Percentiles rank a stretch among this genome's conserved stretches.
Evolutionary conservation across 2,329 filamentous ascomycete species (phyloP).

Genomic region (Diaporthe sp.): DNA sequence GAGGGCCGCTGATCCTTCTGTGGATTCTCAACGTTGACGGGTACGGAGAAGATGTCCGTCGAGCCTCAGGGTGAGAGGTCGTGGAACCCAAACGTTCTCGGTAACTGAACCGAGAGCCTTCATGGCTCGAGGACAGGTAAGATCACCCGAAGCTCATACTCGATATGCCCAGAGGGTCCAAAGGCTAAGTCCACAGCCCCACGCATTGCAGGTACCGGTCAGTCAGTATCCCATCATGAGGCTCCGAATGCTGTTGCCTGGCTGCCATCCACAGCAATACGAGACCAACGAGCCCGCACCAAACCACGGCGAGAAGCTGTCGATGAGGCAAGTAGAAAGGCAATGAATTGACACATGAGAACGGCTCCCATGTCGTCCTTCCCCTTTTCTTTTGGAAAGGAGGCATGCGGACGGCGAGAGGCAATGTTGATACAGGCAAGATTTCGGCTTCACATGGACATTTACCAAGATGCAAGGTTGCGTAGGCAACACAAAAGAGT

Average conservation of each 20-base stretch:
- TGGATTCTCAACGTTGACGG: not conserved
- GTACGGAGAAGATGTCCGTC: not conserved
- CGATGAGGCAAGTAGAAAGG: not conserved
- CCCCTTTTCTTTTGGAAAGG: not conserved
- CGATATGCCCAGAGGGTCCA: not conserved
- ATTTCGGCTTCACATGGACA: not conserved
- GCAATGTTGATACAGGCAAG: not conserved
- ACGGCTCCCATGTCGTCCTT: too few relatives aligned
- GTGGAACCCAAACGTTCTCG: not conserved
- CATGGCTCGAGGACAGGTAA: not conserved
- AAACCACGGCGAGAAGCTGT: not conserved
- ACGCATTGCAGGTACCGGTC: constrained; percentile 3
- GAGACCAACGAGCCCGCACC: not conserved
- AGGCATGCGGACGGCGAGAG: not conserved
- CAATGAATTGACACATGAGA: not conserved
- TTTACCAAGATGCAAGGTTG: not conserved
- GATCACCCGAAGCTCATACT: not conserved
- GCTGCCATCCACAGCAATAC: constrained; percentile 4
- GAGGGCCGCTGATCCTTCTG: not conserved
- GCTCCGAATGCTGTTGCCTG: constrained; percentile 26
- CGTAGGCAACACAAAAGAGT: not conserved
- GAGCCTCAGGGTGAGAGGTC: not conserved
- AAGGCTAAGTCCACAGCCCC: not conserved
- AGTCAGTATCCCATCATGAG: not conserved
- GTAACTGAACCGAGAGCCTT: not conserved